Conservation (phyloP, 768 basidiomycete genomes). For the Suillus occidentalis region DNA sequence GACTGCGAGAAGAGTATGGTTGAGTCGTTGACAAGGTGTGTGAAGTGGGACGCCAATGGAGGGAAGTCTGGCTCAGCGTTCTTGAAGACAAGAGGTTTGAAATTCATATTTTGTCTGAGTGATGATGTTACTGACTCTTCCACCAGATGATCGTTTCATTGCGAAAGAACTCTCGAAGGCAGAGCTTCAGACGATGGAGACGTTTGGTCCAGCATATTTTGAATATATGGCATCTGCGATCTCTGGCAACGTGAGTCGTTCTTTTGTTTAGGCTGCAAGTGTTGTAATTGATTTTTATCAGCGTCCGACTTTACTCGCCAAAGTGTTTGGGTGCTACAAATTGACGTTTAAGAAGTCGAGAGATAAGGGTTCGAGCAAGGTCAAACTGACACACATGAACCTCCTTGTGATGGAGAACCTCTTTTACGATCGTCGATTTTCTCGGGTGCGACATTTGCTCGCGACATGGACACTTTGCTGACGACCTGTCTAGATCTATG, state of each 20-base stretch:
- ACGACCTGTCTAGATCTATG: constrained; percentile 72
- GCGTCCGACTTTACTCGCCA: constrained; percentile 93
- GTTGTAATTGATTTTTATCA: constrained; percentile 28
- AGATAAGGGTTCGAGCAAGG: constrained; percentile 61
- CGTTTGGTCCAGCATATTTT: constrained; percentile 96
- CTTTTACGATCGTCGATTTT: constrained; percentile 90
- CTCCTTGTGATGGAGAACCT: constrained; percentile 97
- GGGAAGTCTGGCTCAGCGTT: constrained; percentile 98
- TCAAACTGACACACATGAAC: constrained; percentile 90
- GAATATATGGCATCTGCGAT: constrained; percentile 98
- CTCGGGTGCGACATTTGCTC: constrained; percentile 54
- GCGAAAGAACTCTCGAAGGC: constrained; percentile 92
- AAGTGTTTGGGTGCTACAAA: constrained; percentile 96
- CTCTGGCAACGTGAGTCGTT: constrained; percentile 65
- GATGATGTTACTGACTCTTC: constrained; percentile 1
- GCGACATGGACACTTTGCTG: constrained; percentile 4
- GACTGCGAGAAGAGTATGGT: constrained; percentile 94
- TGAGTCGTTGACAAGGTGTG: constrained; percentile 88
- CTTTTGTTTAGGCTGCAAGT: constrained; percentile 10
- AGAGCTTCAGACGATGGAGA: constrained; percentile 93
- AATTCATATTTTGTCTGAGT: constrained; percentile 1
- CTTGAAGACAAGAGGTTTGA: constrained; percentile 86
- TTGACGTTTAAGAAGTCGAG: constrained; percentile 84
- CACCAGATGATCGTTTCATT: constrained; percentile 93
- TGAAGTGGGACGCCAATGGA: constrained; percentile 94